Evolutionary conservation across 148 eudicot genomes (phyloP).

Genomic region (Rhododendron williamsianum): DNA sequence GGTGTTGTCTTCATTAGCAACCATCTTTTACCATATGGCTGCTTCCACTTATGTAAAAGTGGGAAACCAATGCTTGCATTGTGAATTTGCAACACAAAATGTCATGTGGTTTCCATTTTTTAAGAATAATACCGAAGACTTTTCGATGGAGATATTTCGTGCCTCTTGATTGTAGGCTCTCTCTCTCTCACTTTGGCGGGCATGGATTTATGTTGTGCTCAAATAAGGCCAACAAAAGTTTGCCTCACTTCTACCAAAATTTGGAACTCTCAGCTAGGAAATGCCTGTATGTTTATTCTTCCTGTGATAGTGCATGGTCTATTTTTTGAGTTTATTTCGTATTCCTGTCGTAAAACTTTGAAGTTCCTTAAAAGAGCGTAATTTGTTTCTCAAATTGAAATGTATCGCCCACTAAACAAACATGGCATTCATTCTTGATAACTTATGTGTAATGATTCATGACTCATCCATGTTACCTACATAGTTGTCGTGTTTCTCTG

Average conservation of each 20-base stretch:
- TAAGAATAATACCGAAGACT: neutral
- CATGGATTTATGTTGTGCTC: neutral
- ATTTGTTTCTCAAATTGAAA: neutral
- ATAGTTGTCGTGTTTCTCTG: neutral
- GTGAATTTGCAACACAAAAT: constrained; percentile 1
- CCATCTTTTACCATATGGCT: neutral
- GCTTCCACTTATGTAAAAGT: neutral
- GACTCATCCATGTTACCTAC: neutral
- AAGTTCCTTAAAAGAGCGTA: neutral
- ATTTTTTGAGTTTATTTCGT: neutral
- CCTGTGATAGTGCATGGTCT: neutral
- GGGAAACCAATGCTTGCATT: neutral
- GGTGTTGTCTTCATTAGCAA: neutral
- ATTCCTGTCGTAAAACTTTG: neutral
- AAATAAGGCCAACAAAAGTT: neutral
- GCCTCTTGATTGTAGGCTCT: neutral
- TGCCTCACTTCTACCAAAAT: neutral
- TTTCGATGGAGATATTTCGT: neutral
- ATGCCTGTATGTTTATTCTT: neutral
- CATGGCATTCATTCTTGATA: neutral
- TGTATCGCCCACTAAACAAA: neutral
- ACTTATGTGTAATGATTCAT: neutral
- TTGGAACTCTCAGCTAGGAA: neutral
- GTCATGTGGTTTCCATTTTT: neutral
- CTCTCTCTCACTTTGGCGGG: too few relatives aligned